Base-by-base conservation (phyloP, 225 moss, liverwort and hornwort species). In the Polytrichum commune region DNA sequence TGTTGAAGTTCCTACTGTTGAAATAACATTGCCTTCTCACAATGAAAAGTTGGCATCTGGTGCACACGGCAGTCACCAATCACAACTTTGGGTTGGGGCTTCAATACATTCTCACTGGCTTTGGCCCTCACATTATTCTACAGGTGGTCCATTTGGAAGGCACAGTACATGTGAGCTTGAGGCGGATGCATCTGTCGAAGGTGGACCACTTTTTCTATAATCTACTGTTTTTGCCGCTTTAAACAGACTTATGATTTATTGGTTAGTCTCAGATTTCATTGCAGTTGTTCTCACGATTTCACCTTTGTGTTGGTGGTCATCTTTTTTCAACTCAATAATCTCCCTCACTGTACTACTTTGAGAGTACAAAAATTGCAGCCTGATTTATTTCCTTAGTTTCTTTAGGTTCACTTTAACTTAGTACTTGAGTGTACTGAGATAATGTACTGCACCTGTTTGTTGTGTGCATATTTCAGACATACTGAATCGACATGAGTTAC, bases 141-240 rank as follows among this genome's bases (percentile, higher is more conserved):
- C 68, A 57, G 79, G 79, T 65, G 85, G 85, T 16, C 83, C 83
- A 22, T 91, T 88, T 78, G 88, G 79, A 72, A 89, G 79, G 77
- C 95, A 98, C 53, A 98, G 85, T 78, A 95, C 89, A 23, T 98
- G 98, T 74, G 98, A 93, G 84, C 91, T 98, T 69, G 98, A 98
- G 76, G 90, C 73, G 61, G 98, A 98, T 81, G 82, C 95, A 25
- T 91, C 90, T 65, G 91, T 93, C 38, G 87, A 85, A 93, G 98
- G 98, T 98, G 81, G 72, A 75, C 38, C 2, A 53, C 66, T 69
- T 64, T 32, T 53, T 13, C 46, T 46, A 46, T 16, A 46, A 46
- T 46, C 3, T 46, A 46, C 46, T 46, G 16, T 46, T 46, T 16
- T 16, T 46, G 46, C 4, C 0, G 0, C 46, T 46, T 46, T 46